Evolutionary conservation across 164 flowering plant species (phyloP).

Genomic region (Berberis thunbergii): DNA sequence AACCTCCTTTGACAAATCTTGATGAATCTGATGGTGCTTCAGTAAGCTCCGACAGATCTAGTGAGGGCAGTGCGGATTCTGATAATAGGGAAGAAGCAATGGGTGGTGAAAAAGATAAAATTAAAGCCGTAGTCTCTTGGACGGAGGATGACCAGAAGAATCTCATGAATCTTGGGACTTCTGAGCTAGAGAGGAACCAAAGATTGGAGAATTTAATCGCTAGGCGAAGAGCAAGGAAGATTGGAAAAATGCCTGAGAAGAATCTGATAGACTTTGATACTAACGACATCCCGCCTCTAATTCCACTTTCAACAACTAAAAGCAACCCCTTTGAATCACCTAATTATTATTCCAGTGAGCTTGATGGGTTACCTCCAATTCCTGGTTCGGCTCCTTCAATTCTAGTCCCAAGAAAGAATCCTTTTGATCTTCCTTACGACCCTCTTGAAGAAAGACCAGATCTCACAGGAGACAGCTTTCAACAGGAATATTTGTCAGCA

Average conservation of each 20-base stretch:
- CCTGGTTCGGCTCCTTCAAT: slow-evolving; percentile 91
- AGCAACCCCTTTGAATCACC: slow-evolving; percentile 73
- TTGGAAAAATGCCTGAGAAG: slow-evolving; percentile 42
- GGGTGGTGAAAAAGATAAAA: slow-evolving; percentile 4
- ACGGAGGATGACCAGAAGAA: slow-evolving; percentile 91
- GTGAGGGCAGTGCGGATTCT: slow-evolving; percentile 32
- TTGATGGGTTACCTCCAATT: slow-evolving; percentile 47
- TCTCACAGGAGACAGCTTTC: slow-evolving; percentile 43
- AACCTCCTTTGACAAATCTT: slow-evolving; percentile 24
- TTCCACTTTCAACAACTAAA: slow-evolving; percentile 47
- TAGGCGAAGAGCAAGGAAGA: slow-evolving; percentile 58
- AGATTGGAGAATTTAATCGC: slow-evolving; percentile 79
- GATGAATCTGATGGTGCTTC: slow-evolving; percentile 36
- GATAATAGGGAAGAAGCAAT: slow-evolving; percentile 32
- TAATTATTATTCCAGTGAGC: slow-evolving; percentile 28
- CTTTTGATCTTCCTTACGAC: slow-evolving; percentile 86
- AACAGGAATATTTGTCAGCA: slow-evolving; percentile 40
- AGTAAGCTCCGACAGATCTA: slow-evolving; percentile 20
- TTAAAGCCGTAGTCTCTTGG: slow-evolving; percentile 45
- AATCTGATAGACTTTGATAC: slow-evolving; percentile 72
- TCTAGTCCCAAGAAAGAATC: slow-evolving; percentile 56
- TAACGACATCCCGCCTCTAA: slow-evolving; percentile 35
- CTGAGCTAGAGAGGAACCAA: slow-evolving; percentile 78
- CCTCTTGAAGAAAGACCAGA: slow-evolving; percentile 63
- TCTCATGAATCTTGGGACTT: slow-evolving; percentile 70